Evolutionary conservation across 345 rosid genomes (phyloP).

Genomic region (Clarkia xantiana): DNA sequence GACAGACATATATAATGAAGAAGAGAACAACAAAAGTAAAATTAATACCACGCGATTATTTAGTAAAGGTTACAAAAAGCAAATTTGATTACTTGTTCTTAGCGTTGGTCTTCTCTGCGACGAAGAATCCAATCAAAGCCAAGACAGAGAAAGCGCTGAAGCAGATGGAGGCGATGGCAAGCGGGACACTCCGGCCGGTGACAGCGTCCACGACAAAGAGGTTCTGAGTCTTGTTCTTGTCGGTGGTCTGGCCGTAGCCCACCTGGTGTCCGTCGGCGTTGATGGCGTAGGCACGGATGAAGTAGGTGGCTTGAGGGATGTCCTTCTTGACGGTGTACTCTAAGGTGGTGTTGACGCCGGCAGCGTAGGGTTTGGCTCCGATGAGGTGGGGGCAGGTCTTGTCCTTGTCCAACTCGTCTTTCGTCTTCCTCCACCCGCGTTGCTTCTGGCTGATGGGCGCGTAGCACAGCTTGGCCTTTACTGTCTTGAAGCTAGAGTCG

Average conservation of each 20-base stretch:
- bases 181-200: conserved; percentile 34
- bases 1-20: no score
- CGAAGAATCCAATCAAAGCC: conserved; percentile 37
- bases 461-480: conserved; percentile 46
- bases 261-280: conserved; percentile 18
- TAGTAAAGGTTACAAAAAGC: no score
- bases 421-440: conserved; percentile 62
- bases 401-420: conserved; percentile 38
- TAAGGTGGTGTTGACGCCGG: conserved; percentile 16
- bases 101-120: conserved; percentile 35
- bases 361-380: conserved; percentile 22
- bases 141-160: conserved; percentile 59
- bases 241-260: conserved; percentile 50
- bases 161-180: conserved; percentile 40
- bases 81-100: conserved; percentile 12
- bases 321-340: conserved; percentile 37
- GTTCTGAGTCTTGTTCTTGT: conserved; percentile 21
- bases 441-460: conserved; percentile 62
- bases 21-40: no score
- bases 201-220: conserved; percentile 30
- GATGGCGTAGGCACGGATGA: conserved; percentile 52
- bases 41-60: no score
- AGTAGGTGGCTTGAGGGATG: conserved; percentile 51
- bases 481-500: conserved; percentile 30
- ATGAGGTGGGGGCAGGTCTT: conserved; percentile 44